Conservation (phyloP, 2,329 filamentous ascomycete genomes). For the Myotisia sp. region DNA sequence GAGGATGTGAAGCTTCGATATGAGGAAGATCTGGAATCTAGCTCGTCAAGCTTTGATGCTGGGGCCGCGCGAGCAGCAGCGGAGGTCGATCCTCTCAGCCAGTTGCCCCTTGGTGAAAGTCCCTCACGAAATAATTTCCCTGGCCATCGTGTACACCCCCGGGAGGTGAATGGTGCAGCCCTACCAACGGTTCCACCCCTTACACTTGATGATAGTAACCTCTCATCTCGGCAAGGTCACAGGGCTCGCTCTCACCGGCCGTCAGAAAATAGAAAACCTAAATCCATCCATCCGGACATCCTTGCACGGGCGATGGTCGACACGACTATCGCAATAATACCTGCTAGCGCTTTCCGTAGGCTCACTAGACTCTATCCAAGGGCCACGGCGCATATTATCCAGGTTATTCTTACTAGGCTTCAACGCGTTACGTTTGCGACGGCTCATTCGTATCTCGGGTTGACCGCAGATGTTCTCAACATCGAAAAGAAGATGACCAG, state of each 20-base stretch:
- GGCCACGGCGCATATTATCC: slow-evolving; percentile 91
- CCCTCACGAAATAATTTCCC: slow-evolving; percentile 11
- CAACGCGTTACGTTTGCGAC: slow-evolving; percentile 91
- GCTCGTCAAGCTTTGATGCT: slow-evolving; percentile 22
- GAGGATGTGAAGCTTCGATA: slow-evolving; percentile 75
- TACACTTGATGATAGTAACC: slow-evolving; percentile 36
- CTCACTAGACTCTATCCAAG: slow-evolving; percentile 90
- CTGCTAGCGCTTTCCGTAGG: slow-evolving; percentile 84
- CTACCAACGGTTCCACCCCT: slow-evolving; percentile 59
- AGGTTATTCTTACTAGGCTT: slow-evolving; percentile 87
- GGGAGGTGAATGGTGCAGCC: slow-evolving; percentile 16
- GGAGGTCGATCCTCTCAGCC: slow-evolving; percentile 27
- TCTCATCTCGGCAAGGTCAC: slow-evolving; percentile 11
- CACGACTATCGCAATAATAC: slow-evolving; percentile 96
- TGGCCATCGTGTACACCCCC: slow-evolving; percentile 5
- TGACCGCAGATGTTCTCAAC: slow-evolving; percentile 80
- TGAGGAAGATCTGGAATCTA: slow-evolving; percentile 40
- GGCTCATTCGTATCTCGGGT: slow-evolving; percentile 81
- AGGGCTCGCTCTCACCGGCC: slow-evolving; percentile 25
- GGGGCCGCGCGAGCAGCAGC: slow-evolving; percentile 16
- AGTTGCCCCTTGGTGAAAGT: slow-evolving; percentile 18
- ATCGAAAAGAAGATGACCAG: slow-evolving; percentile 90
- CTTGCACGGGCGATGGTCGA: slow-evolving; percentile 92
- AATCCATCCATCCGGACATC: slow-evolving; percentile 88
- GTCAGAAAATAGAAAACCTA: slow-evolving; percentile 32